A percentile compares a stretch with the other conserved stretches of the same genome.
Conservation (phyloP, 495 filamentous ascomycete genomes). For the Penicillium turbatum region DNA sequence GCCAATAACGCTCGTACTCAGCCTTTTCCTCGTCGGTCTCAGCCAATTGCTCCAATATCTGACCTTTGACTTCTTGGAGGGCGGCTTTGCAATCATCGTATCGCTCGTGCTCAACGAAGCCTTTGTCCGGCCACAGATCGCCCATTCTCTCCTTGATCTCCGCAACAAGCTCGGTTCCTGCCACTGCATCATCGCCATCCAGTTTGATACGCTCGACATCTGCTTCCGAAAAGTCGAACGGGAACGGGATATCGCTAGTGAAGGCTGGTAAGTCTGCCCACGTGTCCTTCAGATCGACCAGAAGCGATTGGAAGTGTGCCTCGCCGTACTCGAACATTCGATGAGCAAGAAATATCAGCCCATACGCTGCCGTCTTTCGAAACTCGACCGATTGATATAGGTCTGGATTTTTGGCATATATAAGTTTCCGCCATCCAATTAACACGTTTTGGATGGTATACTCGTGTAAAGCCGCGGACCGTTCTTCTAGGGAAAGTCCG, state of each 20-base stretch:
- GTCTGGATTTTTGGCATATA: conserved; percentile 29
- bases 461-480: conserved; percentile 17
- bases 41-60: conserved; percentile 30
- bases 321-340: conserved; percentile 38
- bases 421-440: conserved; percentile 34
- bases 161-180: conserved; percentile 32
- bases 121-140: conserved; percentile 34
- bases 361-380: conserved; percentile 27
- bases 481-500: conserved; percentile 23
- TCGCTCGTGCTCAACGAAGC: conserved; percentile 31
- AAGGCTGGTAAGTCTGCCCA: conserved; percentile 29
- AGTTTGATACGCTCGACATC: conserved; percentile 27
- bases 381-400: conserved; percentile 28
- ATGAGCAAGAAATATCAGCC: conserved; percentile 32
- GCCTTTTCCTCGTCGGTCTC: conserved; percentile 31
- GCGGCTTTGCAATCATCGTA: conserved; percentile 34
- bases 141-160: conserved; percentile 30
- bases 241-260: conserved; percentile 22
- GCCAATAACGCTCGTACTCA: conserved; percentile 31
- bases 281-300: conserved; percentile 29
- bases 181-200: conserved; percentile 28
- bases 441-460: conserved; percentile 27
- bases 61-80: conserved; percentile 24
- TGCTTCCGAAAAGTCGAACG: conserved; percentile 28
- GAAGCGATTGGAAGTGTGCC: conserved; percentile 31